Conservation (phyloP, 2,329 filamentous ascomycete species). For the Talaromyces atroroseus region DNA sequence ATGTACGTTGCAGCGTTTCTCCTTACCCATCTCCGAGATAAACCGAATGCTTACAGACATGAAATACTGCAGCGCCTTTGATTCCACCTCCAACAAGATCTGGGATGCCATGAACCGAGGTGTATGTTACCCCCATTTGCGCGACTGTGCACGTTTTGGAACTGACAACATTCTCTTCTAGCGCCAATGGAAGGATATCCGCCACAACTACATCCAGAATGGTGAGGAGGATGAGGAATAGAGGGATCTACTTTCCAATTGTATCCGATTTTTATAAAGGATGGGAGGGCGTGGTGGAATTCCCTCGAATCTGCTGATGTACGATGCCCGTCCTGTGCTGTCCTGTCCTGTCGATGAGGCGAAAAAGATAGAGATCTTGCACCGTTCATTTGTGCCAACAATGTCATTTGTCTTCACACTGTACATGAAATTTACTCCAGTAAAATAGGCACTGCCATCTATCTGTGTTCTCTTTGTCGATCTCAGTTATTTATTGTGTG, state of each 20-base stretch:
- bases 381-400: slow-evolving; percentile 4
- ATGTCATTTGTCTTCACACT: background rate
- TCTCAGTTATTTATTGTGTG: too few relatives aligned
- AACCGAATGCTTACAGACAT: slow-evolving; percentile 2
- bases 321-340: background rate
- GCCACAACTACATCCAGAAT: slow-evolving; percentile 73
- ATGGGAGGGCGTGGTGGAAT: slow-evolving; percentile 15
- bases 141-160: background rate
- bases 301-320: slow-evolving; percentile 4
- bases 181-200: slow-evolving; percentile 99
- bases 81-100: slow-evolving; percentile 72
- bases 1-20: slow-evolving; percentile 58
- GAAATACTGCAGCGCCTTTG: slow-evolving; percentile 62
- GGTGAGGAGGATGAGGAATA: slow-evolving; percentile 57
- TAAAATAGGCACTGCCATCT: background rate
- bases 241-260: slow-evolving; percentile 11
- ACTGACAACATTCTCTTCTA: slow-evolving; percentile 37
- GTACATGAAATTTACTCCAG: background rate
- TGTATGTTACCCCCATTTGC: slow-evolving; percentile 55
- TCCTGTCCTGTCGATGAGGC: background rate
- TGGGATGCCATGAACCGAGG: slow-evolving; percentile 91
- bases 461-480: too few relatives aligned
- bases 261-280: slow-evolving; percentile 4
- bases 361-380: slow-evolving; percentile 10
- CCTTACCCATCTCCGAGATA: background rate